Conservation (phyloP, 2,329 filamentous ascomycete genomes). For the Atkinsonella hypoxylon region DNA sequence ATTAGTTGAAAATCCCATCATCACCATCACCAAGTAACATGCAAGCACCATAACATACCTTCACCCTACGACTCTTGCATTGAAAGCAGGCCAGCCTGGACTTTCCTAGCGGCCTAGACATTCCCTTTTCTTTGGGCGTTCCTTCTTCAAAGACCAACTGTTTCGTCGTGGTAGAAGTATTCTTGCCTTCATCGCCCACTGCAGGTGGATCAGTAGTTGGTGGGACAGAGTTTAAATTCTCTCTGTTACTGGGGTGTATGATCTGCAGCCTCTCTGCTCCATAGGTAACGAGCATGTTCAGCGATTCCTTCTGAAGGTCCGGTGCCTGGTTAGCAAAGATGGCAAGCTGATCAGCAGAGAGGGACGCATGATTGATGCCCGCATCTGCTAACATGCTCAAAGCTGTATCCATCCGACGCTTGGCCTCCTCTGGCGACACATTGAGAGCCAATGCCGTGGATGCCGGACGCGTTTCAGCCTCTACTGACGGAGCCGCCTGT, state of each 20-base stretch:
- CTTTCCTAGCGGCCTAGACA: constrained; percentile 15
- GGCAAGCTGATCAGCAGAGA: constrained; percentile 43
- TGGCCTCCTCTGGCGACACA: constrained; percentile 32
- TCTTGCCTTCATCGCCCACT: constrained; percentile 10
- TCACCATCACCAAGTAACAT: not conserved
- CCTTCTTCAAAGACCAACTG: constrained; percentile 16
- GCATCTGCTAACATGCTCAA: constrained; percentile 32
- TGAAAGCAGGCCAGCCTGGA: constrained; percentile 23
- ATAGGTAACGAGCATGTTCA: constrained; percentile 44
- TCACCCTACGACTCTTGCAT: constrained; percentile 24
- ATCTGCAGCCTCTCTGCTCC: constrained; percentile 46
- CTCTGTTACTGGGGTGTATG: constrained; percentile 36
- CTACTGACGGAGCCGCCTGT: constrained; percentile 1
- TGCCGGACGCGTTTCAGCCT: constrained; percentile 5
- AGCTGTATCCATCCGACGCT: constrained; percentile 37
- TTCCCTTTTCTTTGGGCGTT: constrained; percentile 4
- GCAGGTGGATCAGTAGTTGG: constrained; percentile 13
- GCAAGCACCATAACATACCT: constrained; percentile 19
- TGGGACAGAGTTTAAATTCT: constrained; percentile 17
- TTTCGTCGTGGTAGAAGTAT: constrained; percentile 18
- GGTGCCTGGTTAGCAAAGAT: constrained; percentile 50
- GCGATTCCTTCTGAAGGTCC: constrained; percentile 39
- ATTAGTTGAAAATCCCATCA: not conserved
- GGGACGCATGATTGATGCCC: constrained; percentile 38
- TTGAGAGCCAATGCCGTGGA: constrained; percentile 18